These are phyloP conservation scores for Naganishia kalamii DNA, from an alignment of 768 basidiomycete genomes.

Conservation along the genomic window DNA sequence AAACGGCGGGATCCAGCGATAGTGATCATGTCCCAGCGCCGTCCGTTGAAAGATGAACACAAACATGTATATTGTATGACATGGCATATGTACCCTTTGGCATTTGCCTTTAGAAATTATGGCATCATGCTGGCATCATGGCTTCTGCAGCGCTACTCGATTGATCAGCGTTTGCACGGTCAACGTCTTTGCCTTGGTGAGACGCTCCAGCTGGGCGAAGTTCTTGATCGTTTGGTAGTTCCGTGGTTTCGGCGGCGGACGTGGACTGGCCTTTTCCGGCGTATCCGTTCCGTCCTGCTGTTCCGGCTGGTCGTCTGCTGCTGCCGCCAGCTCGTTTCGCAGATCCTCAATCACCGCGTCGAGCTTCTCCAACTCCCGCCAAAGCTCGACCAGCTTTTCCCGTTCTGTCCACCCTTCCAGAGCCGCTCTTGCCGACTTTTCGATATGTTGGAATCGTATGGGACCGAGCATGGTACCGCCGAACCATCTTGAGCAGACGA, in stretches of 20 bases:
- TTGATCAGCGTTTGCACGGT: slow-evolving; percentile 18
- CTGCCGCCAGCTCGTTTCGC: slow-evolving; percentile 7
- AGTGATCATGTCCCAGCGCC: no score
- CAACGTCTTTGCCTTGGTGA: slow-evolving; percentile 21
- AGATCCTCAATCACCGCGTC: slow-evolving; percentile 21
- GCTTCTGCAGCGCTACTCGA: neutral
- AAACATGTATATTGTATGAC: no score
- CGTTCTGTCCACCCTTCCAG: neutral
- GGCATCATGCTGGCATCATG: no score
- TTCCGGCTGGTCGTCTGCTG: neutral
- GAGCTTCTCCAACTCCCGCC: slow-evolving; percentile 15
- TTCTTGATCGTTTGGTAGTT: slow-evolving; percentile 16
- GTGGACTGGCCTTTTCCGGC: neutral
- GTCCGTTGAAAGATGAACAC: no score
- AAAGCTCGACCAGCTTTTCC: slow-evolving; percentile 11
- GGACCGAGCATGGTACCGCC: slow-evolving; percentile 25
- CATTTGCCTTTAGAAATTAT: no score
- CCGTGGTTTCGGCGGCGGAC: neutral
- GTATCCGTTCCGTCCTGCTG: neutral
- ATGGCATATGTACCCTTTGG: no score
- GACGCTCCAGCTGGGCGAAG: slow-evolving; percentile 15
- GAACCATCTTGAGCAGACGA: slow-evolving; percentile 26
- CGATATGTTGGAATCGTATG: slow-evolving; percentile 22
- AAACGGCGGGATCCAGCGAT: no score
- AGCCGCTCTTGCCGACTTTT: slow-evolving; percentile 17